Conservation (phyloP, 495 filamentous ascomycete genomes). For the Aspergillus baeticus region DNA sequence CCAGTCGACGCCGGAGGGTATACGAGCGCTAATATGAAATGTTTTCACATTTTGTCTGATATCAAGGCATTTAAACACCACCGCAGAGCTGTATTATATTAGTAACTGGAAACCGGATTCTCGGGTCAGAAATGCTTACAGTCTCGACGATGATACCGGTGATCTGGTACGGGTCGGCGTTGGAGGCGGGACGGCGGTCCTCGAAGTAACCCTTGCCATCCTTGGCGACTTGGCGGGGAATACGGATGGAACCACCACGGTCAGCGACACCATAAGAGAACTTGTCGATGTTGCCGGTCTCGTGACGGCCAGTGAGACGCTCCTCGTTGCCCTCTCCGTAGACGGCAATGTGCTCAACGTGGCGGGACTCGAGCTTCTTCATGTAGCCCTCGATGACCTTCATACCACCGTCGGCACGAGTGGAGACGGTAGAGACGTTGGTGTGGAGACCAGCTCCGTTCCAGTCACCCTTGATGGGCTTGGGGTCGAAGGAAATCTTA, state of each 20-base stretch:
- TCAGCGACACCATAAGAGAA: conserved; percentile 96
- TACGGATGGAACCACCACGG: conserved; percentile 91
- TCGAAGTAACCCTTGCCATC: conserved; percentile 99
- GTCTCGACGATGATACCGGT: conserved; percentile 91
- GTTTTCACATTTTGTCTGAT: conserved; percentile 26
- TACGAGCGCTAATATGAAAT: conserved; percentile 48
- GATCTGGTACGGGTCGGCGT: conserved; percentile 96
- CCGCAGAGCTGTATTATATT: conserved; percentile 35
- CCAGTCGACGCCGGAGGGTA: conserved; percentile 48
- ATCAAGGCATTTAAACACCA: conserved; percentile 36
- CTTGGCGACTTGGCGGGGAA: conserved; percentile 84
- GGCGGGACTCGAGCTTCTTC: conserved; percentile 84
- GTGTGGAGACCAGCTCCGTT: conserved; percentile 98
- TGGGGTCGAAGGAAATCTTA: conserved; percentile 94
- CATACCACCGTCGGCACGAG: conserved; percentile 91
- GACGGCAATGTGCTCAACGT: conserved; percentile 93
- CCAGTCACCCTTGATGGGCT: conserved; percentile 99
- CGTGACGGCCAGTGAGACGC: conserved; percentile 92
- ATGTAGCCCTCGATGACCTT: conserved; percentile 84
- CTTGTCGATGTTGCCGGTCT: conserved; percentile 90
- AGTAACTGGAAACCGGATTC: background rate
- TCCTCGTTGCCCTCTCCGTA: conserved; percentile 93
- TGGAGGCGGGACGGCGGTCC: conserved; percentile 91
- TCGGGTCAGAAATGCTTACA: conserved; percentile 23
- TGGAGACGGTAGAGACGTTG: conserved; percentile 88